Base-by-base conservation (phyloP, 2,329 filamentous ascomycete species). In the Beauveria rudraprayagi region DNA sequence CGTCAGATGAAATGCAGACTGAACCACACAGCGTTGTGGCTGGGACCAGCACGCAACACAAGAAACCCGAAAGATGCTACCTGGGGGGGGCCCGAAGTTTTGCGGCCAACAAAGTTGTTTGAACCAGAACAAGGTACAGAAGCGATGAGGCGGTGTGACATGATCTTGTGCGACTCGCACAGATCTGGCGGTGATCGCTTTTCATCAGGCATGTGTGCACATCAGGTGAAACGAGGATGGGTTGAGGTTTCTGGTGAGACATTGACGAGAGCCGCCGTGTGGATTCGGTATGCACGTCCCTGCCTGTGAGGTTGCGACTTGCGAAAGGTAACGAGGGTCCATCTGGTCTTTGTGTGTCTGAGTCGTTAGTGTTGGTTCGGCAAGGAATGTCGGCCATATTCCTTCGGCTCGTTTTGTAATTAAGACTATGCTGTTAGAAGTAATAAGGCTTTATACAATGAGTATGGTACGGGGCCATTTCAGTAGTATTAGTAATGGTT, bases 161-260 rank as follows among this genome's bases (percentile, higher is more conserved):
- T 53, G 41, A 53, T 53, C 50, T 53, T 46, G 57, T 51, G 46
- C 22, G 34, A 43, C 26, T 60, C 19, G 50, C 48, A 60, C 48
- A 40, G 57, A 60, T 60, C 57, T 53, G 48, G 48, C 48, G 48
- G 57, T 60, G 57, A 53, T 60, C 40, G 57, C 19, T 37, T 40
- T 11, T 37, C 24, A 43, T 54, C 57, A 43, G 50, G 26, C 5
- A 28, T 54, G 48, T 60, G 28, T 14, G 10, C 9, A 44, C 41
- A 30, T 44, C 24, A 40, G 47, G 57, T 50, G 48, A 60, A 28
- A 44, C 40, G 50, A 19, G 28, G 8, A 43, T n/a, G 41, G 26
- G 43, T 34, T 26, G 54, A 54, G 28, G 40, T 11, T 16, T 41
- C 11, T 30, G 5, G 28, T 60, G 50, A 46, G 57, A 52, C 56